Conservation (phyloP, 2,329 filamentous ascomycete species). For the Neoarthrinium moseri region DNA sequence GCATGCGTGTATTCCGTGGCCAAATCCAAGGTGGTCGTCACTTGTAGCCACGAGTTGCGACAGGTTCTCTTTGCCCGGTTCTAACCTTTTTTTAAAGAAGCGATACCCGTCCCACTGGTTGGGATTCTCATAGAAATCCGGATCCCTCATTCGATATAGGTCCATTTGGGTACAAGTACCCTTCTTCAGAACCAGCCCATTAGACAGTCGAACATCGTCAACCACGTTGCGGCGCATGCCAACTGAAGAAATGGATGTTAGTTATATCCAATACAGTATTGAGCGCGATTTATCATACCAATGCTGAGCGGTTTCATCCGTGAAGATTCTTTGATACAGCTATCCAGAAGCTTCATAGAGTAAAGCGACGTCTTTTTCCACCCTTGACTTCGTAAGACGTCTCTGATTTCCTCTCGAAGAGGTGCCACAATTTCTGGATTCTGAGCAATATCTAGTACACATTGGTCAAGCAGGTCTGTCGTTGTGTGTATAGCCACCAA, state of each 20-base stretch:
- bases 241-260: background rate
- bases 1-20: conserved; percentile 38
- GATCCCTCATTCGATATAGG: too few relatives aligned
- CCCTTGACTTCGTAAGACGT: conserved; percentile 16
- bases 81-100: background rate
- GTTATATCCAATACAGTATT: background rate
- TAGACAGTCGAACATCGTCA: background rate
- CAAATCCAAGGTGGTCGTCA: conserved; percentile 32
- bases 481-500: conserved; percentile 23
- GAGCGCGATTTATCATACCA: conserved; percentile 9
- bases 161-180: too few relatives aligned
- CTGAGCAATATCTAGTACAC: conserved; percentile 17
- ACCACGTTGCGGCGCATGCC: too few relatives aligned
- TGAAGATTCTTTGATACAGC: conserved; percentile 23
- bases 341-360: conserved; percentile 22
- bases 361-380: conserved; percentile 20
- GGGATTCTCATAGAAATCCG: conserved; percentile 17
- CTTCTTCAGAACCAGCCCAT: conserved; percentile 1
- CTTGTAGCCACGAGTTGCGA: conserved; percentile 36
- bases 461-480: conserved; percentile 15
- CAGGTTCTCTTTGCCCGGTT: conserved; percentile 25
- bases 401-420: conserved; percentile 19
- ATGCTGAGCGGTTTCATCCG: conserved; percentile 18
- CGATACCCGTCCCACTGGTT: background rate
- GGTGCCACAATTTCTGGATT: conserved; percentile 19